Evolutionary conservation across 2,329 filamentous ascomycete genomes (phyloP).

Genomic region (Penicillium sumatraense): DNA sequence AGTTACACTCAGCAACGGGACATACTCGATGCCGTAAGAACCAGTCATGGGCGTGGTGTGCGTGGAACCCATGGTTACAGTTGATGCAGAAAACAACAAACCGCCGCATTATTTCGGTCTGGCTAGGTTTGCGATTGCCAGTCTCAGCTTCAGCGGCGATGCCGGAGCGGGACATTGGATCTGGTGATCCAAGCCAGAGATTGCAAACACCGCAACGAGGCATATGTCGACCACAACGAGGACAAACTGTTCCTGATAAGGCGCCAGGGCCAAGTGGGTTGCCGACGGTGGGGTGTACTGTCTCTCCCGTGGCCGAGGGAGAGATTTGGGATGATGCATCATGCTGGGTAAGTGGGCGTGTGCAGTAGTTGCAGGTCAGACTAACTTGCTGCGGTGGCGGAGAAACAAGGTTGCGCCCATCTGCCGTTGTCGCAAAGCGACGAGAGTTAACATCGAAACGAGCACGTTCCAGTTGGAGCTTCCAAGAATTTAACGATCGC

Average conservation of each 20-base stretch:
- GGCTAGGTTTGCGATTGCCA: constrained; percentile 29
- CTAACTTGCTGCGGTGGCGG: constrained; percentile 59
- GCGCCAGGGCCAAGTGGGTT: constrained; percentile 41
- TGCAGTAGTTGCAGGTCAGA: constrained; percentile 65
- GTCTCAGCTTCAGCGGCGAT: constrained; percentile 39
- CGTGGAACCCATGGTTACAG: constrained; percentile 68
- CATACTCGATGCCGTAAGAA: constrained; percentile 52
- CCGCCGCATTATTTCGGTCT: constrained; percentile 55
- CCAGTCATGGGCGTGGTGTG: constrained; percentile 66
- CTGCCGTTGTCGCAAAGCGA: constrained; percentile 54
- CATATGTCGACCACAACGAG: constrained; percentile 65
- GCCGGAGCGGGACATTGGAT: constrained; percentile 52
- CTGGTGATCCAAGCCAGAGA: constrained; percentile 64
- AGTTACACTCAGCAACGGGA: constrained; percentile 46
- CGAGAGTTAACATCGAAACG: constrained; percentile 64
- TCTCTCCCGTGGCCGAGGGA: constrained; percentile 33
- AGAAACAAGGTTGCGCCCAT: constrained; percentile 54
- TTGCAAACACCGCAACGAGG: constrained; percentile 67
- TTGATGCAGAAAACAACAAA: constrained; percentile 66
- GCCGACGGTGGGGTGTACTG: constrained; percentile 38
- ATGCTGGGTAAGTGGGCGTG: constrained; percentile 57
- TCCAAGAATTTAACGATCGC: constrained; percentile 64
- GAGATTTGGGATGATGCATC: constrained; percentile 39
- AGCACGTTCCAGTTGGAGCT: constrained; percentile 62
- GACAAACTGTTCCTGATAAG: constrained; percentile 60